phyloP scores from a whole-genome alignment of 106 monocot genomes.

The Hemerocallis citrina region DNA sequence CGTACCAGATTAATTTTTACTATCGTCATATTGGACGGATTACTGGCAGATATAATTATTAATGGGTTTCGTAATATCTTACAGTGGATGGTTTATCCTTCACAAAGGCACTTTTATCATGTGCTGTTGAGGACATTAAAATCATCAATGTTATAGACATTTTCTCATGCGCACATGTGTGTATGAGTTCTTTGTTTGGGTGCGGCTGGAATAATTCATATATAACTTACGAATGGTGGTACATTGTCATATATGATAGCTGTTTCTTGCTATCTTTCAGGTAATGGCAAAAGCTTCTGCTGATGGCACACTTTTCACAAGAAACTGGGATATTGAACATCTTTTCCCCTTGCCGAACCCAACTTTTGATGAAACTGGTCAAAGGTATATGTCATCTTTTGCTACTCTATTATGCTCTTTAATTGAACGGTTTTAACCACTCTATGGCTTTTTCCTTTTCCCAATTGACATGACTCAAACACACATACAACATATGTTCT shows the following conservation, averaged over 20 bases:
- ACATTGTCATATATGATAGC: background rate
- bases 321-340: constrained; percentile 88
- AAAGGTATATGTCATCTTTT: constrained; percentile 37
- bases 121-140: no score
- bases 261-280: constrained; percentile 28
- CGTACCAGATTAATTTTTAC: no score
- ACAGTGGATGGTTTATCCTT: no score
- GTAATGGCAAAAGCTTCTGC: constrained; percentile 64
- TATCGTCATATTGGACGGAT: no score
- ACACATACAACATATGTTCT: background rate
- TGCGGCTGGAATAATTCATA: no score
- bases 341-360: constrained; percentile 65
- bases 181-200: no score
- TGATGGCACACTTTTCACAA: constrained; percentile 83
- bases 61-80: no score
- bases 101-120: no score
- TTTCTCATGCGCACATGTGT: no score
- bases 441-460: background rate
- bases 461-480: background rate
- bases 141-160: no score
- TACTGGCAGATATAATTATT: no score
- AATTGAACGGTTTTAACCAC: background rate
- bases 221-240: no score
- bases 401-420: background rate
- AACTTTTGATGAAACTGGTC: constrained; percentile 12